Percentiles rank a stretch among this genome's conserved stretches.
Evolutionary conservation across 2,329 filamentous ascomycete species (phyloP).

Genomic region (Xylaria sp.): DNA sequence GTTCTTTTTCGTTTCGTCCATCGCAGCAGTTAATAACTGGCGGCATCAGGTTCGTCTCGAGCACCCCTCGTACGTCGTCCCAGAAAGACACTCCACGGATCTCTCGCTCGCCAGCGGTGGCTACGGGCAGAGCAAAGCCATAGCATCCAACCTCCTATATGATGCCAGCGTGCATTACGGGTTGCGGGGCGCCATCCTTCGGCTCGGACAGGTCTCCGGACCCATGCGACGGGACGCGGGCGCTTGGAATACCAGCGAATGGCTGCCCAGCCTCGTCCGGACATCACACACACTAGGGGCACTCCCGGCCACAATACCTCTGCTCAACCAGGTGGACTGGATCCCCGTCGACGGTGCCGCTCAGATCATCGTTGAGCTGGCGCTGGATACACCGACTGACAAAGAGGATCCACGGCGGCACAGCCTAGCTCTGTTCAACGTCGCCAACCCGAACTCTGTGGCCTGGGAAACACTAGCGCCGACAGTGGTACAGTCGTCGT

Average conservation of each 20-base stretch:
- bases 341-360: neutral
- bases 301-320: neutral
- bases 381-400: neutral
- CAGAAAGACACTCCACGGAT: slow-evolving; percentile 46
- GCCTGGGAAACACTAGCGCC: neutral
- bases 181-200: slow-evolving; percentile 47
- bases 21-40: slow-evolving; percentile 48
- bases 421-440: neutral
- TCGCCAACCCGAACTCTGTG: neutral
- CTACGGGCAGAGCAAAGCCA: slow-evolving; percentile 51
- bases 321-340: neutral
- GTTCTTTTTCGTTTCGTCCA: slow-evolving; percentile 49
- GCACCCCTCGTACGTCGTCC: slow-evolving; percentile 38
- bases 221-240: slow-evolving; percentile 38
- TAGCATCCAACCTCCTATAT: slow-evolving; percentile 49
- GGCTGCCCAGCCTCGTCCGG: neutral
- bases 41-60: too few species aligned
- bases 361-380: neutral
- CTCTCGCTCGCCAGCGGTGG: slow-evolving; percentile 41
- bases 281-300: neutral
- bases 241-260: neutral
- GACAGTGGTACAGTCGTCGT: neutral
- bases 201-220: slow-evolving; percentile 55
- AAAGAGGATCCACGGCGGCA: neutral
- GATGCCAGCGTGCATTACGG: slow-evolving; percentile 43